Percentiles rank a stretch among this genome's conserved stretches.
phyloP scores from a whole-genome alignment of 768 basidiomycete genomes.

The Naematelia aurantialba region DNA sequence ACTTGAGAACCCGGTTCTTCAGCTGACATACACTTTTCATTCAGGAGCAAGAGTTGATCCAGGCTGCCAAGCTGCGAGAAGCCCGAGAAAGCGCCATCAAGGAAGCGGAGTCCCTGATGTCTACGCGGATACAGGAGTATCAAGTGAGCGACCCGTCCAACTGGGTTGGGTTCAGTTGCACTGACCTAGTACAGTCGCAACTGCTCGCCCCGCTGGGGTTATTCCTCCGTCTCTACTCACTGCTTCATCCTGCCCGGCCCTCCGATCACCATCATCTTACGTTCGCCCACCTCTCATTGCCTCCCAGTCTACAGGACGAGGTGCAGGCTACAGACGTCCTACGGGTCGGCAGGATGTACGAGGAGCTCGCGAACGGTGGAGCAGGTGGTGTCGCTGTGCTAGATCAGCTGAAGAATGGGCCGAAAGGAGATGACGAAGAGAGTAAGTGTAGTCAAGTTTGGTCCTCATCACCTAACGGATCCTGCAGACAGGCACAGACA shows the following conservation, averaged over 20 bases:
- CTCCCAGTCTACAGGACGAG: constrained; percentile 29
- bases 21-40: neutral
- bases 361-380: constrained; percentile 31
- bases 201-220: constrained; percentile 14
- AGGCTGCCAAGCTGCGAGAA: constrained; percentile 38
- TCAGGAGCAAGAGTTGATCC: constrained; percentile 30
- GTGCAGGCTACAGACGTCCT: constrained; percentile 40
- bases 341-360: constrained; percentile 36
- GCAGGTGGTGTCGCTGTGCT: constrained; percentile 21
- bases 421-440: constrained; percentile 28
- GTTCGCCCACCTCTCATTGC: constrained; percentile 30
- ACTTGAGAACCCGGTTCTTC: too few relatives aligned
- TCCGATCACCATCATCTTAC: constrained; percentile 37
- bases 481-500: constrained; percentile 33
- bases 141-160: too few relatives aligned
- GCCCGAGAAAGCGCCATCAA: constrained; percentile 15
- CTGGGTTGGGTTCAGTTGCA: neutral
- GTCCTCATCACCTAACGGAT: neutral
- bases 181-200: neutral
- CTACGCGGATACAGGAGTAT: constrained; percentile 5
- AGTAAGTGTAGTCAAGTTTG: constrained; percentile 17
- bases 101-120: constrained; percentile 8
- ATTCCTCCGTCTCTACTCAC: constrained; percentile 36
- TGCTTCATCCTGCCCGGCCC: constrained; percentile 42
- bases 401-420: constrained; percentile 21